These are phyloP conservation scores for Fomes fomentarius DNA, from an alignment of 1,284 basidiomycete genomes.

Conservation along the genomic window DNA sequence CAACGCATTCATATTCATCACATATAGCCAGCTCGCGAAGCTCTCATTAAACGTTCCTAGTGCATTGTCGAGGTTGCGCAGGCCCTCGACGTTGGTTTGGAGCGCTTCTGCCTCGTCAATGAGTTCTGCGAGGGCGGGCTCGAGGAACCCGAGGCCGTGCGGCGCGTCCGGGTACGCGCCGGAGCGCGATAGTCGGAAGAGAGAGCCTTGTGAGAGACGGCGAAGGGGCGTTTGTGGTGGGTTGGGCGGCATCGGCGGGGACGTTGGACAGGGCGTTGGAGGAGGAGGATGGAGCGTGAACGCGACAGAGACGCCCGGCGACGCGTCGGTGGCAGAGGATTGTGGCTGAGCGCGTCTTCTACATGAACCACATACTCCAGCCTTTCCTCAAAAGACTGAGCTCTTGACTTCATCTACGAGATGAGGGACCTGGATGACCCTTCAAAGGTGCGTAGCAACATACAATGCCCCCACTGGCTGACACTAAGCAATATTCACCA, in stretches of 20 bases:
- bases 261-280: neutral
- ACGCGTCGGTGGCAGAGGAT: slow-evolving; percentile 13
- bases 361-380: neutral
- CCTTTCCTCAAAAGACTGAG: too few species aligned
- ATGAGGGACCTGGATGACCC: slow-evolving; percentile 25
- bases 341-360: slow-evolving; percentile 9
- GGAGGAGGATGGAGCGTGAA: neutral
- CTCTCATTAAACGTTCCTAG: slow-evolving; percentile 90
- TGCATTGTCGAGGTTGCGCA: slow-evolving; percentile 75
- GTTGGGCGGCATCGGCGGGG: slow-evolving; percentile 29
- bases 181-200: slow-evolving; percentile 82
- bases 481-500: too few species aligned
- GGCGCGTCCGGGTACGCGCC: slow-evolving; percentile 71
- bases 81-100: slow-evolving; percentile 73
- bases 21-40: slow-evolving; percentile 90
- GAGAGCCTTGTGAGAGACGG: slow-evolving; percentile 89
- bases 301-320: neutral
- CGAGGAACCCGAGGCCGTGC: slow-evolving; percentile 85
- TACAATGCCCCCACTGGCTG: too few species aligned
- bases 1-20: slow-evolving; percentile 93
- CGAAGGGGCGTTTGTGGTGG: slow-evolving; percentile 74
- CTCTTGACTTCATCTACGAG: neutral
- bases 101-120: slow-evolving; percentile 86
- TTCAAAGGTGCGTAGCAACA: slow-evolving; percentile 11
- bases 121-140: slow-evolving; percentile 83